Evolutionary conservation across 1,284 basidiomycete species (phyloP), one percentile per base, ranked within the genome.

Genomic region (Sporisorium exsertum): DNA sequence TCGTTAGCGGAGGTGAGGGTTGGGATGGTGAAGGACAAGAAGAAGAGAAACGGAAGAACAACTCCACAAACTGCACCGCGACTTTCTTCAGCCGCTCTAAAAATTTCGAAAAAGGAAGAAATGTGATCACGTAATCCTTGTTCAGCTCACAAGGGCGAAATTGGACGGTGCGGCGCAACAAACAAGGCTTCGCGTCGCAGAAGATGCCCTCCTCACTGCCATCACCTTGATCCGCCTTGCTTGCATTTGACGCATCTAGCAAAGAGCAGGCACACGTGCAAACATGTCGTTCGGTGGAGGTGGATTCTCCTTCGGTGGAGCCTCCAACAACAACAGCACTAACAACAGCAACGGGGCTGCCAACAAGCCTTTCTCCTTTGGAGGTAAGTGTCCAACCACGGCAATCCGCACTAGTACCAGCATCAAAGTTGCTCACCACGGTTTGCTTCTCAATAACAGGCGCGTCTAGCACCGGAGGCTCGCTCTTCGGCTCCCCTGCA

Each of bases 221-320:
- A 26, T 18, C 16, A 53, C 7, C 40, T 5, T 6, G 45, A 60
- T 26, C 56, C 58, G 26, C 47, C n/a, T 20, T 2, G 13, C 3
- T 16, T 13, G n/a, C 55, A 24, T 4, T 6, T 13, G 32, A 27
- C 49, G 9, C 24, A 43, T 20, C 13, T 5, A 16, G 16, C 37
- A 40, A 40, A 18, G 4, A 33, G 10, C 16, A n/a, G 2, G 13
- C 22, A 49, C 33, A 29, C 22, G 27, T 3, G 27, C 51, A 32
- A 60, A 13, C 64, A 77, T 77, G 74, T 77, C 74, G 53, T 77
- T 77, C 51, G 78, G 78, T 42, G 77, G 70, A 42, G 59, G 58
- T 37, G 68, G 70, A 46, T 78, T 78, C 73, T 76, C 77, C 49
- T 78, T 78, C 42, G 76, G 76, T 29, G 66, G 58, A 16, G 58